A percentile compares a stretch with the other conserved stretches of the same genome.
Evolutionary conservation across 2,329 filamentous ascomycete genomes (phyloP).

Genomic region (Aspergillus ustus): DNA sequence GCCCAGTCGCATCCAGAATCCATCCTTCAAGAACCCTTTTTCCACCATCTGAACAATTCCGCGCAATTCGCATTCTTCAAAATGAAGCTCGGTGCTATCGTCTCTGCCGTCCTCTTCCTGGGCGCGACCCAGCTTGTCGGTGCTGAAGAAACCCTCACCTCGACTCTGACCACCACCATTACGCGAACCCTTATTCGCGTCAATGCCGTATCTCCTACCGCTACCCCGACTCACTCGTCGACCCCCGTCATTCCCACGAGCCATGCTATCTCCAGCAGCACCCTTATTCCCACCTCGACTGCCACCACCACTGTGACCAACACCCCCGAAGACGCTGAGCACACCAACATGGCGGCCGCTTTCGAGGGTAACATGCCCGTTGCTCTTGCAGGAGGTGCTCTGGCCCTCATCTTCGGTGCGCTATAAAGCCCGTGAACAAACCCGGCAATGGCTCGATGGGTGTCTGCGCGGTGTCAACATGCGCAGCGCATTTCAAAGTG

Average conservation of each 20-base stretch:
- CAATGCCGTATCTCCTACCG: constrained; percentile 43
- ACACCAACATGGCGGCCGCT: constrained; percentile 24
- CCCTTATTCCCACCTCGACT: constrained; percentile 17
- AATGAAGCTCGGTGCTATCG: constrained; percentile 43
- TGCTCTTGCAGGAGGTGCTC: constrained; percentile 42
- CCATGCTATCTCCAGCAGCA: constrained; percentile 23
- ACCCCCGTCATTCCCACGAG: constrained; percentile 37
- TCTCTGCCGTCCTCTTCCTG: constrained; percentile 41
- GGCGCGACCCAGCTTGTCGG: constrained; percentile 37
- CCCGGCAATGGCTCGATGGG: constrained; percentile 7
- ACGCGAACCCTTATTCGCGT: constrained; percentile 52
- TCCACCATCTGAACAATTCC: constrained; percentile 2
- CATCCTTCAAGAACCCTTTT: constrained; percentile 11
- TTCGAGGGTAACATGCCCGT: constrained; percentile 33
- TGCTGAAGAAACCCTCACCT: constrained; percentile 30
- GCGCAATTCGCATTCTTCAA: constrained; percentile 18
- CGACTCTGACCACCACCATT: constrained; percentile 39
- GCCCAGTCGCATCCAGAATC: constrained; percentile 4
- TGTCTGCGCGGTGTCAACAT: constrained; percentile 1
- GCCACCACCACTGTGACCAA: constrained; percentile 26
- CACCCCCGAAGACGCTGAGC: constrained; percentile 26
- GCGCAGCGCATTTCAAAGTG: constrained; percentile 1
- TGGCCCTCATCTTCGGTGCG: constrained; percentile 43
- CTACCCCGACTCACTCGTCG: constrained; percentile 21
- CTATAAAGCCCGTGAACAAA: constrained; percentile 31